These are phyloP conservation scores for Rhodotorula graminis DNA, from an alignment of 768 basidiomycete species.

Conservation along the genomic window DNA sequence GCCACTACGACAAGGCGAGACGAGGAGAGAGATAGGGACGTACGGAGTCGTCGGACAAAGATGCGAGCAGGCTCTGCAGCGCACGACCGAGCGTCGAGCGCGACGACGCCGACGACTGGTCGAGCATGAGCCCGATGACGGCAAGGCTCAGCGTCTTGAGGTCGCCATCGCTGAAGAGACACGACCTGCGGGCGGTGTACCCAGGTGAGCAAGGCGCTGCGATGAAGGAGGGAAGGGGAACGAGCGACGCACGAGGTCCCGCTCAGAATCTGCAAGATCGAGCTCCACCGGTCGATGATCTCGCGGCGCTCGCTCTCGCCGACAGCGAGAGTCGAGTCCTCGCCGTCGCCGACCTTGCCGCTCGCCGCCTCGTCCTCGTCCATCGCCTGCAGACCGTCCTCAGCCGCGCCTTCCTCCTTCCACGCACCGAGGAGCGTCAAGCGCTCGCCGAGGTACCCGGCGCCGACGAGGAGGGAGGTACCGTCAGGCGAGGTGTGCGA, in stretches of 20 bases:
- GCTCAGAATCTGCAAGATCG: not conserved
- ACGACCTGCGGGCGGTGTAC: not conserved
- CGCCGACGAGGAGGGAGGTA: not conserved
- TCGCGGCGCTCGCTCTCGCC: not conserved
- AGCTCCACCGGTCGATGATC: constrained; percentile 8
- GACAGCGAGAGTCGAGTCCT: not conserved
- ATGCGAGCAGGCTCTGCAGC: not conserved
- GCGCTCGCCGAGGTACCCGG: not conserved
- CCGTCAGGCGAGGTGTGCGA: not conserved
- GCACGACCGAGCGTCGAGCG: not conserved
- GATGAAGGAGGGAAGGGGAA: no score
- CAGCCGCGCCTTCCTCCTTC: not conserved
- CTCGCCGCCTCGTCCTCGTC: not conserved
- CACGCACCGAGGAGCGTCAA: no score
- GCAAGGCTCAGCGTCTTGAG: not conserved
- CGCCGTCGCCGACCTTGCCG: not conserved
- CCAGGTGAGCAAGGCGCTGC: not conserved
- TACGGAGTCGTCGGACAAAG: rapidly evolving
- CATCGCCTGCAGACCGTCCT: not conserved
- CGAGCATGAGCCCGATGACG: constrained; percentile 10
- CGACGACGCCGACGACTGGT: not conserved
- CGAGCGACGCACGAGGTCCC: not conserved
- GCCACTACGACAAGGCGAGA: no score
- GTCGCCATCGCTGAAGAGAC: not conserved
- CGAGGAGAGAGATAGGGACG: no score